A percentile compares a stretch with the other conserved stretches of the same genome.
Evolutionary conservation across 768 basidiomycete genomes (phyloP).

Genomic region (Suillus subaureus): DNA sequence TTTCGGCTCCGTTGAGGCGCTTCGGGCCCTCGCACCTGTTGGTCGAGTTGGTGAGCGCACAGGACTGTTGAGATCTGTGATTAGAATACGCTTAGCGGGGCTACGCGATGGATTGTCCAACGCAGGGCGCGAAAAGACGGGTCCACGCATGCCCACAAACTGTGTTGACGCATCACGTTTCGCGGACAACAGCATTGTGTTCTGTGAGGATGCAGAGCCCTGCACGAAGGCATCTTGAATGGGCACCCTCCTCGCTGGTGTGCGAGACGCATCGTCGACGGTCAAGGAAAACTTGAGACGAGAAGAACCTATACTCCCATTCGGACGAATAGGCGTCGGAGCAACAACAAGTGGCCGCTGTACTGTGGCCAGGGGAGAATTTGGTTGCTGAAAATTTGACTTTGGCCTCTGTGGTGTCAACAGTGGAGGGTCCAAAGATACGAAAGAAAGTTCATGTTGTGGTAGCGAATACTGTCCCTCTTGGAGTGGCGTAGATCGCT

Average conservation of each 20-base stretch:
- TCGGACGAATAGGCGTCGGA: conserved; percentile 31
- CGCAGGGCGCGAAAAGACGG: conserved; percentile 45
- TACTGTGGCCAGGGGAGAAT: conserved; percentile 19
- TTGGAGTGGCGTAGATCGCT: conserved; percentile 19
- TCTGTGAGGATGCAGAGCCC: conserved; percentile 53
- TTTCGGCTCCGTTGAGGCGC: conserved; percentile 38
- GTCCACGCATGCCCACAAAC: conserved; percentile 21
- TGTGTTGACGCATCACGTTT: conserved; percentile 24
- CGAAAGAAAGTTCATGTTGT: conserved; percentile 23
- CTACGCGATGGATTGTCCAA: conserved; percentile 40
- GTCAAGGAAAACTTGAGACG: conserved; percentile 38
- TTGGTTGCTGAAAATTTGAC: conserved; percentile 16
- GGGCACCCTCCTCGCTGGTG: conserved; percentile 68
- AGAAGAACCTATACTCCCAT: conserved; percentile 16
- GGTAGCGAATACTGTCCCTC: conserved; percentile 14
- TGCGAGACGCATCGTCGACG: conserved; percentile 44
- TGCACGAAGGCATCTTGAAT: conserved; percentile 52
- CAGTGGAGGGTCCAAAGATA: conserved; percentile 30
- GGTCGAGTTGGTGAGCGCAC: conserved; percentile 28
- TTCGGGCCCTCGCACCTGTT: conserved; percentile 27
- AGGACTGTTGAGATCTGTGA: conserved; percentile 31
- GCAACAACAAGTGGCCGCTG: conserved; percentile 32
- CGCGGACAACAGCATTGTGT: conserved; percentile 39
- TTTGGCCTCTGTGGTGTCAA: conserved; percentile 22
- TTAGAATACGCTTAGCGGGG: conserved; percentile 36